Evolutionary conservation across 2,329 filamentous ascomycete genomes (phyloP), one percentile per base, ranked within the genome.

Genomic region (Sporothrix dimorphospora): DNA sequence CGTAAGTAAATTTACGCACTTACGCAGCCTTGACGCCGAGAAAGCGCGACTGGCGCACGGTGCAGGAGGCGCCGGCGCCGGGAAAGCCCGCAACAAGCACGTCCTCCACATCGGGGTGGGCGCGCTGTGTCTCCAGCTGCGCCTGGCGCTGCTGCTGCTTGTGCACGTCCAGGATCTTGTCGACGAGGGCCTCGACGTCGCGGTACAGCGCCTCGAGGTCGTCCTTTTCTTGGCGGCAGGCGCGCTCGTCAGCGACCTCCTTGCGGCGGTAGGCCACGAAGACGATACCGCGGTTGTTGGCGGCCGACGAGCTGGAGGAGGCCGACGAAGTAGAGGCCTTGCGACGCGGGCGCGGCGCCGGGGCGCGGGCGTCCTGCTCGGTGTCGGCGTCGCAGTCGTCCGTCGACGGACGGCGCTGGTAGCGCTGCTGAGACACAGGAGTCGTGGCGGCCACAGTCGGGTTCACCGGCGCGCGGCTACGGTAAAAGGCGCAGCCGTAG

Each of bases 261-360:
- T 85, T 84, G 73, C 85, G 84, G 27, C 86, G 82, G 75, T 88
- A 88, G 0, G 85, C 87, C 0, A 86, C 86, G 71, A 89, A 89
- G 5, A 88, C 83, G 72, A 89, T 85, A 61, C 86, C 87, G 42
- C 85, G 82, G 75, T 87, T 84, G 69, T 82, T 81, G 24, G n/a
- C 14, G 9, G n/a, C 27, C 14, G 27, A 30, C 5, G n/a, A n/a
- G 38, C 14, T 40, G 34, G 19, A 19, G 63, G 8, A 24, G 47
- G 9, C 21, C n/a, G 21, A 7, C 53, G 42, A 38, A 12, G 59
- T 65, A 3, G 9, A 21, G 3, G 21, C 57, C 65, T 69, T 47
- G 67, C 57, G 59, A 69, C 47, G 30, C 14, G 47, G 27, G 11
- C 65, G 68, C 38, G 24, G 21, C 14, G 21, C 51, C 12, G 24